phyloP scores from a whole-genome alignment of 305 asterid genomes.

The Fraxinus sp. region DNA sequence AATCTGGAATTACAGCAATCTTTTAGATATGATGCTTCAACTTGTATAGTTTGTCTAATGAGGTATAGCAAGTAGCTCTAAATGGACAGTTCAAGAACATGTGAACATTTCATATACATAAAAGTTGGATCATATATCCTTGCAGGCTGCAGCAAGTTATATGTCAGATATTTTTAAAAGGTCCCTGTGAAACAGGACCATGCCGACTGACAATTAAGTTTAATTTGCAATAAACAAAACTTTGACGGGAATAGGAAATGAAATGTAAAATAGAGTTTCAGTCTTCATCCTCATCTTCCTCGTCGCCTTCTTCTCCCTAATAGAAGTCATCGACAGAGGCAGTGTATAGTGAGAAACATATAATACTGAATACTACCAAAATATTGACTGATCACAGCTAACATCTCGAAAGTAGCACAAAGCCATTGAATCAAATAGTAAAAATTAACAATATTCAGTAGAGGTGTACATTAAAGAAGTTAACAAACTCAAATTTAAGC shows the following conservation, averaged over 20 bases:
- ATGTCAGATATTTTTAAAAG: background rate
- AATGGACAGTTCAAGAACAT: background rate
- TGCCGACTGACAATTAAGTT: background rate
- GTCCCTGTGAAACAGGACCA: background rate
- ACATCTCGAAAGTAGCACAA: slow-evolving; percentile 3
- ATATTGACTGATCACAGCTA: background rate
- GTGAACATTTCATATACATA: background rate
- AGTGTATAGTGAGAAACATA: background rate
- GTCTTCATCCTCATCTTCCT: slow-evolving; percentile 21
- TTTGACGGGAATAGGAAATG: background rate
- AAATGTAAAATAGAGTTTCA: slow-evolving; percentile 9
- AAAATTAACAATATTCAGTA: background rate
- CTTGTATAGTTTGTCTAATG: background rate
- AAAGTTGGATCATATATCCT: background rate
- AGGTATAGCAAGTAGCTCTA: background rate
- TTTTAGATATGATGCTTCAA: background rate
- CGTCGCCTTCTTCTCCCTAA: slow-evolving; percentile 33
- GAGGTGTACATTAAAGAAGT: background rate
- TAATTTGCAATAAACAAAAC: slow-evolving; percentile 8
- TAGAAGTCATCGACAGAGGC: background rate
- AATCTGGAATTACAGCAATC: background rate
- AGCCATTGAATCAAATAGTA: background rate
- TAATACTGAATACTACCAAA: background rate
- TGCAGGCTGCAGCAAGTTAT: background rate
- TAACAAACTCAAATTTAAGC: background rate